Percentiles rank a stretch among this genome's conserved stretches.
These are phyloP conservation scores for Annulohypoxylon moriforme DNA, from an alignment of 495 filamentous ascomycete genomes.

Conservation along the genomic window DNA sequence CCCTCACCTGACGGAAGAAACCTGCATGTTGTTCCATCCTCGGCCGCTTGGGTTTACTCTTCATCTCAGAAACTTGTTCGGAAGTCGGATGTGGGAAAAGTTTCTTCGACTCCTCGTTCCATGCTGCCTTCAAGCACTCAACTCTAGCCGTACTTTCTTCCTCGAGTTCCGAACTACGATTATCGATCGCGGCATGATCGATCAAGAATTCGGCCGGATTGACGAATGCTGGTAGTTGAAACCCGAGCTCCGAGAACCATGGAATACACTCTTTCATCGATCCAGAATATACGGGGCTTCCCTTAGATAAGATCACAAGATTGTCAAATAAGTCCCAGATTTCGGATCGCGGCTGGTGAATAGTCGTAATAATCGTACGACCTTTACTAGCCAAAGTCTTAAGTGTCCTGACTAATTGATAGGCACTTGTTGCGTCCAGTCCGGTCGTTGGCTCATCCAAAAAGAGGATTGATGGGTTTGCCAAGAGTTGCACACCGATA, in stretches of 20 bases:
- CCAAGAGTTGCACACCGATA: conserved; percentile 78
- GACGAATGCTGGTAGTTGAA: conserved; percentile 71
- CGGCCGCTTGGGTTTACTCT: conserved; percentile 22
- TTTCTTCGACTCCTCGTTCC: conserved; percentile 56
- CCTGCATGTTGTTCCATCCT: conserved; percentile 49
- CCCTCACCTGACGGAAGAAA: conserved; percentile 68
- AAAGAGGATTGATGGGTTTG: conserved; percentile 79
- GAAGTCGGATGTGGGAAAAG: conserved; percentile 23
- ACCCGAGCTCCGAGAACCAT: conserved; percentile 68
- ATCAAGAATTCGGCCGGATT: conserved; percentile 81
- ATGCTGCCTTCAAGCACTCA: conserved; percentile 63
- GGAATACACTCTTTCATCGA: conserved; percentile 60
- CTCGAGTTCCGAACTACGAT: conserved; percentile 70
- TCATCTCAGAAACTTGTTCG: conserved; percentile 10
- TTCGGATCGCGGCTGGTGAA: conserved; percentile 79
- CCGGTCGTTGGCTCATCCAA: conserved; percentile 82
- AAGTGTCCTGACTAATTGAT: conserved; percentile 73
- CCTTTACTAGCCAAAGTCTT: conserved; percentile 73
- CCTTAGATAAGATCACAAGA: conserved; percentile 70
- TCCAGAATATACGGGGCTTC: conserved; percentile 74
- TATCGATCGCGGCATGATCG: conserved; percentile 77
- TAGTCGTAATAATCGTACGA: conserved; percentile 75
- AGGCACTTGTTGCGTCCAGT: conserved; percentile 79
- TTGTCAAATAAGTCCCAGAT: conserved; percentile 80
- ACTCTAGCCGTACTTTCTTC: conserved; percentile 66